phyloP scores from a whole-genome alignment of 176 grass and related monocot genomes.

The Lolium rigidum region DNA sequence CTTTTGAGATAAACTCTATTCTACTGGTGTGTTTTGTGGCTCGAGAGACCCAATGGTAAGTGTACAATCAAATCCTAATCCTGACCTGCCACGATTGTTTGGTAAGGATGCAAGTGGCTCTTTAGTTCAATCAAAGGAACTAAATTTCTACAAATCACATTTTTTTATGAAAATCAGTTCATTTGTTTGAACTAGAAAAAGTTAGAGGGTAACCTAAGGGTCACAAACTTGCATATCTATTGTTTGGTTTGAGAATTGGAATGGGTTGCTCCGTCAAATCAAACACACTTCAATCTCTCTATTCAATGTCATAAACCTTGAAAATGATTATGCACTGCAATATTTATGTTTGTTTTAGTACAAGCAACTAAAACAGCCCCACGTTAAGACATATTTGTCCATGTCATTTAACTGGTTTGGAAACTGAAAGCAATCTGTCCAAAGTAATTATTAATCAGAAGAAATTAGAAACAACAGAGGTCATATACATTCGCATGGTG shows the following conservation, averaged over 20 bases:
- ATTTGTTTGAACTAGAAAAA: too few species aligned
- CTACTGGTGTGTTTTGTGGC: neutral
- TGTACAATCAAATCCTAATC: neutral
- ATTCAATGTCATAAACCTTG: neutral
- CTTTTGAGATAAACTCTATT: neutral
- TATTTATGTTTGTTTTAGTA: neutral
- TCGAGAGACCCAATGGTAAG: neutral
- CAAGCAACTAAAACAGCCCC: neutral
- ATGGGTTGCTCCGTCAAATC: neutral
- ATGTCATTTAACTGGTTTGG: neutral
- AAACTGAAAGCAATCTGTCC: neutral
- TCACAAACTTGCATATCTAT: neutral
- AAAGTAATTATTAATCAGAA: neutral
- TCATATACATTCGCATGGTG: slow-evolving; percentile 43
- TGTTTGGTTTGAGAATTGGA: slow-evolving; percentile 6
- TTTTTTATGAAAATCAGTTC: too few species aligned
- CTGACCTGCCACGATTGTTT: neutral
- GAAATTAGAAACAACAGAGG: neutral
- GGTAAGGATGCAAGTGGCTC: too few species aligned
- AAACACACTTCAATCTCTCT: neutral
- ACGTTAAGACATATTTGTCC: neutral
- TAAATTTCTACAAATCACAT: too few species aligned
- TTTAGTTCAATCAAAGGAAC: too few species aligned
- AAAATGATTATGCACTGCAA: neutral
- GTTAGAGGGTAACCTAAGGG: too few species aligned